Conservation (phyloP, 2,329 filamentous ascomycete species). For the Dactylellina leptospora region DNA sequence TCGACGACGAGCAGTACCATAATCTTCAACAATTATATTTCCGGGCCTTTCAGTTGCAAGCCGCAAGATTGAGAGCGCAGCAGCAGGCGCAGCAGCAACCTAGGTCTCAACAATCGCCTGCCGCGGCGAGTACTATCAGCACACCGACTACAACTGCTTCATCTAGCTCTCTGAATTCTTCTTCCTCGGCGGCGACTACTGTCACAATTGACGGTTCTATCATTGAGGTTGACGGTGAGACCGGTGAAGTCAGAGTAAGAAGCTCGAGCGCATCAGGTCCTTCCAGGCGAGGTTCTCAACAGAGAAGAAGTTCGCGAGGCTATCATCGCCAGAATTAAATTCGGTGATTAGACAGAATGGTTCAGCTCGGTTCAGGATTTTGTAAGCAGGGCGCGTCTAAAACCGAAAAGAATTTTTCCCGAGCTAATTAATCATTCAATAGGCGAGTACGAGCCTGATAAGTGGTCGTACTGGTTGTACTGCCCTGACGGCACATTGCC, state of each 20-base stretch:
- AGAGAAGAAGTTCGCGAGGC: conserved; percentile 10
- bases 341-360: conserved; percentile 27
- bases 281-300: conserved; percentile 41
- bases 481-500: conserved; percentile 42
- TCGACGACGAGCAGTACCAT: conserved; percentile 51
- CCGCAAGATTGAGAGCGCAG: conserved; percentile 29
- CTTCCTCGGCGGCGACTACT: conserved; percentile 42
- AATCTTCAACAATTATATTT: conserved; percentile 47
- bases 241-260: conserved; percentile 41
- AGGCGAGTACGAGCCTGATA: conserved; percentile 49
- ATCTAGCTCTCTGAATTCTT: conserved; percentile 46
- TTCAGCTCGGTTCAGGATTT: conserved; percentile 49
- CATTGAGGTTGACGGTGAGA: conserved; percentile 50
- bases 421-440: too few relatives aligned
- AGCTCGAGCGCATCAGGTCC: conserved; percentile 26
- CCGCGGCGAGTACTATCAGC: conserved; percentile 42
- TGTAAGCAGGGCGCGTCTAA: too few relatives aligned
- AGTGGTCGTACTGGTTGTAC: conserved; percentile 51
- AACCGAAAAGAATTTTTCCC: too few relatives aligned
- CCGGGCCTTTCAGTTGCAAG: conserved; percentile 44
- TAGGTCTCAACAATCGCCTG: conserved; percentile 38
- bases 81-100: conserved; percentile 35
- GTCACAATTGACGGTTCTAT: conserved; percentile 51
- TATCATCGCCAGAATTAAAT: background rate
- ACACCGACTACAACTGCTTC: conserved; percentile 46